Evolutionary conservation across 257 asterid species (phyloP), one percentile per base, ranked within the genome.

Genomic region (Cinchona pubescens): DNA sequence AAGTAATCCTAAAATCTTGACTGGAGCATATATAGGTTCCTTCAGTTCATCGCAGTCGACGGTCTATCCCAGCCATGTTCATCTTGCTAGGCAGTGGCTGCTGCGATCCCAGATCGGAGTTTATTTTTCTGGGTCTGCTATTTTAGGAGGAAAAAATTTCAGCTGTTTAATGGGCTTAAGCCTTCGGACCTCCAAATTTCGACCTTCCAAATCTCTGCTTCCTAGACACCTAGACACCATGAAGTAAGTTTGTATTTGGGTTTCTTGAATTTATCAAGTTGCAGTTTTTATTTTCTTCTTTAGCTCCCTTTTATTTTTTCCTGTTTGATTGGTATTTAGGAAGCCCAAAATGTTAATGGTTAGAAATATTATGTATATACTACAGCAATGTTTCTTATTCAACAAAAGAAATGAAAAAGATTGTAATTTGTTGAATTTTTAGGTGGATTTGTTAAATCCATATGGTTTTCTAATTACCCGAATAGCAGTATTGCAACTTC

Each of bases 221-320:
- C 85, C 87, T 11, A 75, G 80, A 60, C 79, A 78, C 76, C 75
- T 75, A 29, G 79, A 59, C 75, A 76, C 79, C 73, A 90, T 90
- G 92, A 87, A 83, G 93, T 90, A 72, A 86, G 88, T 71, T n/a
- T 82, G 51, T 76, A 64, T 48, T 51, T 25, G 64, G 3, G 42
- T 66, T 48, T 71, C 49, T 63, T 16, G 40, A 35, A 19, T 53
- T 60, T n/a, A 30, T 63, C 23, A 27, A 58, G 29, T 42, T 58
- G 19, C 19, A 2, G 5, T 23, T 46, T 18, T 25, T 15, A 7
- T 38, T 19, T 13, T 25, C 6, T 11, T 30, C 62, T 2, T 71
- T 67, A 7, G 32, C 65, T 72, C 60, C 15, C n/a, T n/a, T 46
- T 61, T 13, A 15, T 65, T 65, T 19, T 64, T 58, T 35, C 29